Base-by-base conservation (phyloP, 2,329 filamentous ascomycete genomes). In the Chaetomium sp. region DNA sequence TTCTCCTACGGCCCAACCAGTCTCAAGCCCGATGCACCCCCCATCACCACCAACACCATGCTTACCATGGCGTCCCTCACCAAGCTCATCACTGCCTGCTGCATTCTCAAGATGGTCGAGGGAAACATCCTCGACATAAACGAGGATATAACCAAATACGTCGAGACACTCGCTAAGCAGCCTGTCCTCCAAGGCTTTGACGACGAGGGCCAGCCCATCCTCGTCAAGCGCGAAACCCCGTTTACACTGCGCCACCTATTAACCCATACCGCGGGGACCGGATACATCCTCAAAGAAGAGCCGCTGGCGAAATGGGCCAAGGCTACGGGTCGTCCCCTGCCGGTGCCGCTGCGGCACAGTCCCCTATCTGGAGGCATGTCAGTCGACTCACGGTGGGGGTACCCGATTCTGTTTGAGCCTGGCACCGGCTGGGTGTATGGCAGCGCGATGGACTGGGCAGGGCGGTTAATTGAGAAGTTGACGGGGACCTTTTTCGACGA, bases 211-310 rank as follows among this genome's bases (percentile, higher is more conserved):
- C 63, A 66, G 6, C 67, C 72, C 4, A 53, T 68, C 7, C 60
- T 68, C 5, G 64, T 64, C 8, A 56, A 63, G 7, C 66, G 68
- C 11, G 50, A 45, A 10, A 61, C 62, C 0, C 67, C 69, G 11
- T 72, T 80, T 51, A 78, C 75, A 4, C 65, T 79, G 5, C 66
- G 70, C n/a, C 71, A 74, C 41, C 68, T 80, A 2, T 68, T 81
- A 4, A 74, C 73, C 1, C 78, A 80, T 60, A 73, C 71, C 34
- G 69, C 72, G 0, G 78, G 78, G 1, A 58, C 69, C 0, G 63
- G 60, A 5, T 80, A 80, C 62, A 75, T 77, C 44, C 40, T 69
- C 10, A 63, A 67, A n/a, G 69, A 76, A 49, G 70, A 74, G 0
- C 66, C 70, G 6, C 64, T 76, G 1, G 52, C 59, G 0, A 68